These are phyloP conservation scores for Ascocoryne sarcoides DNA, from an alignment of 2,329 filamentous ascomycete genomes.

Conservation along the genomic window DNA sequence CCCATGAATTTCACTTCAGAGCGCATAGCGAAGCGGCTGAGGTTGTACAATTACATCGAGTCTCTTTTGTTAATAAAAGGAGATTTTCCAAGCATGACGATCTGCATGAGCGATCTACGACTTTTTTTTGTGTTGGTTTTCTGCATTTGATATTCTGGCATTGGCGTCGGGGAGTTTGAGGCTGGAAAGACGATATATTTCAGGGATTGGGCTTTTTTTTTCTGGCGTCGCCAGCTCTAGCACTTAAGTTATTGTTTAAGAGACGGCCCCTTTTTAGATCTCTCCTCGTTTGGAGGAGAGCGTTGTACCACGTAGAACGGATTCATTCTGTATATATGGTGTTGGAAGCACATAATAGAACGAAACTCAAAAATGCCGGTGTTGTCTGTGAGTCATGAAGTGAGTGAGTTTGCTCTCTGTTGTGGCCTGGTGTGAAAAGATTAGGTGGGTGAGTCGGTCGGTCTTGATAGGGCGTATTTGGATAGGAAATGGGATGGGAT, in stretches of 20 bases:
- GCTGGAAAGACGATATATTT: slow-evolving; percentile 2
- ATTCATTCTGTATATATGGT: slow-evolving; percentile 22
- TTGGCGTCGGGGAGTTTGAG: slow-evolving; percentile 23
- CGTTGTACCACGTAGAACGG: not conserved
- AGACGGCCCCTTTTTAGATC: slow-evolving; percentile 10
- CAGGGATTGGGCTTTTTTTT: not conserved
- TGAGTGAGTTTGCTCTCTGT: no score
- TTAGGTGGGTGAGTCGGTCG: no score
- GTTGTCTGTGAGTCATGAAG: no score
- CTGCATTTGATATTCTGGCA: slow-evolving; percentile 21
- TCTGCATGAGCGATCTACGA: slow-evolving; percentile 44
- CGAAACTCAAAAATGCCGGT: slow-evolving; percentile 7
- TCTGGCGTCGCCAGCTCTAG: slow-evolving; percentile 1
- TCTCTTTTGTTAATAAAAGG: slow-evolving; percentile 30
- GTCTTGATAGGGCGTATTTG: no score
- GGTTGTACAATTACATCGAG: slow-evolving; percentile 29
- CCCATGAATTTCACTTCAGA: not conserved
- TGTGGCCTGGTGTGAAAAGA: no score
- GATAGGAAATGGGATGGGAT: no score
- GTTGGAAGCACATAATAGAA: slow-evolving; percentile 16
- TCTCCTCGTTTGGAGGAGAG: slow-evolving; percentile 9
- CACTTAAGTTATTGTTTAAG: slow-evolving; percentile 1
- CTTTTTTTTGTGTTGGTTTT: slow-evolving; percentile 15
- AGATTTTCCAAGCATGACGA: slow-evolving; percentile 35
- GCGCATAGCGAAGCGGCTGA: slow-evolving; percentile 4